Evolutionary conservation across 179 eudicot species (phyloP).

Genomic region (Nepenthes alata): DNA sequence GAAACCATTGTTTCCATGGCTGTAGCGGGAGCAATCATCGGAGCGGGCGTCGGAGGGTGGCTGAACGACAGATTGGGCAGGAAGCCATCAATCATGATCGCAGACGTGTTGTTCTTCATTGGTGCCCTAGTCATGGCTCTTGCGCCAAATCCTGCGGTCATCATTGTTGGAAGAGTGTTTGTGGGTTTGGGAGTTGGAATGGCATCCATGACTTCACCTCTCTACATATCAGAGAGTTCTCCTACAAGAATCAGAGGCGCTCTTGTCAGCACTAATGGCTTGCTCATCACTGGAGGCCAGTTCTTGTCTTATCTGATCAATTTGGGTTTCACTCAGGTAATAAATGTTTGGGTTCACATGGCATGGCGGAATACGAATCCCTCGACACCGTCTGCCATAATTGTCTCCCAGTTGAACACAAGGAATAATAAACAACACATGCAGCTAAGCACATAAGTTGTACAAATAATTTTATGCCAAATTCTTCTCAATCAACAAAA

Average conservation of each 20-base stretch:
- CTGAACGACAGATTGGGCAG: constrained; percentile 10
- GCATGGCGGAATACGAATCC: too few relatives aligned
- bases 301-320: constrained; percentile 11
- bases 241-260: constrained; percentile 10
- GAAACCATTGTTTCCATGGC: constrained; percentile 13
- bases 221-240: constrained; percentile 11
- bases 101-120: constrained; percentile 7
- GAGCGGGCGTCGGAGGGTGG: constrained; percentile 14
- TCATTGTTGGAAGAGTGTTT: constrained; percentile 4
- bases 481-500: too few relatives aligned
- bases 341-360: neutral
- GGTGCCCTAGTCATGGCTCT: constrained; percentile 11
- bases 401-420: too few relatives aligned
- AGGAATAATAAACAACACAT: too few relatives aligned
- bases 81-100: constrained; percentile 6
- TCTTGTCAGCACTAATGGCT: constrained; percentile 11
- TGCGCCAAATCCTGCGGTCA: constrained; percentile 6
- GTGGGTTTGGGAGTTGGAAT: constrained; percentile 13
- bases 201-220: constrained; percentile 15
- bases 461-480: too few relatives aligned
- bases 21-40: constrained; percentile 12
- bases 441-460: too few relatives aligned
- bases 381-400: too few relatives aligned
- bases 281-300: constrained; percentile 12
- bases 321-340: constrained; percentile 7